Conservation (phyloP, 2,329 filamentous ascomycete species). For the Achaetomium macrosporum region DNA sequence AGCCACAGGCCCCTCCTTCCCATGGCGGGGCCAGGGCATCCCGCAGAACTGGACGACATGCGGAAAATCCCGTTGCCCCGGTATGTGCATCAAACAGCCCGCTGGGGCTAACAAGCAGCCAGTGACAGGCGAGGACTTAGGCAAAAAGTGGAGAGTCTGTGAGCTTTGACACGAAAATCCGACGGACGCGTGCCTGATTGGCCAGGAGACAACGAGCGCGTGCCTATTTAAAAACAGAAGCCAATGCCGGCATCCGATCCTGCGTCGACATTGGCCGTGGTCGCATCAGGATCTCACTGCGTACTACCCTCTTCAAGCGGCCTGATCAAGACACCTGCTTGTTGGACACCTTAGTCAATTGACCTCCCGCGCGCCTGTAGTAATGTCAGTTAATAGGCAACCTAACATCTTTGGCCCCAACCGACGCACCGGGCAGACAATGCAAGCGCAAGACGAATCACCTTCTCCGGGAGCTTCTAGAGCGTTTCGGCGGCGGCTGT, state of each 20-base stretch:
- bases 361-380: too few relatives aligned
- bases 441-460: constrained; percentile 12
- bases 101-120: constrained; percentile 5
- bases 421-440: constrained; percentile 6
- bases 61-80: constrained; percentile 20
- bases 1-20: constrained; percentile 19
- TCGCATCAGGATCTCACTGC: neutral
- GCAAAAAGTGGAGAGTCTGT: constrained; percentile 9
- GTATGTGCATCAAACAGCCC: constrained; percentile 17
- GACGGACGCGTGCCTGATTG: constrained; percentile 25
- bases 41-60: constrained; percentile 5
- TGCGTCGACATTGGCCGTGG: constrained; percentile 13
- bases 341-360: too few relatives aligned
- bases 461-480: constrained; percentile 12
- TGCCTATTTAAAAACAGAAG: constrained; percentile 26
- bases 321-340: neutral
- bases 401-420: neutral
- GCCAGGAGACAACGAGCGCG: constrained; percentile 24
- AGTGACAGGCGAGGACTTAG: constrained; percentile 3
- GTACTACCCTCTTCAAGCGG: neutral
- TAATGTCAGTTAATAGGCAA: too few relatives aligned
- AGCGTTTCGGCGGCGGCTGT: constrained; percentile 15
- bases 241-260: constrained; percentile 19
- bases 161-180: constrained; percentile 24
- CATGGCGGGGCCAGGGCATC: constrained; percentile 1